A percentile compares a stretch with the other conserved stretches of the same genome.
Evolutionary conservation across 1,284 basidiomycete genomes (phyloP).

Genomic region (Peniophora sp.): DNA sequence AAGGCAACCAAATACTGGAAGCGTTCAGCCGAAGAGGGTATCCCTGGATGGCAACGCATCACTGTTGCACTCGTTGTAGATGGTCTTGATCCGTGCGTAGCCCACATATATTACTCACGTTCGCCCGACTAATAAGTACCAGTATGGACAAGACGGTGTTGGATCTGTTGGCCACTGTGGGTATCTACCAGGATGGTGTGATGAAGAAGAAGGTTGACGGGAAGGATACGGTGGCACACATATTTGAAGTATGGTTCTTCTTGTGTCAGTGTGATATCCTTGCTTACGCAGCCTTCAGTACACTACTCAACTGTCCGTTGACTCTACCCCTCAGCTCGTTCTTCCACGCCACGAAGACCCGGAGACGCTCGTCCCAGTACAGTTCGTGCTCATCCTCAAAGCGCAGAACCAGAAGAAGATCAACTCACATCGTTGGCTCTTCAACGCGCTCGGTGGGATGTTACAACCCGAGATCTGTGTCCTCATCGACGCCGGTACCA

Average conservation of each 20-base stretch:
- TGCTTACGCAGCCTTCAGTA: slow-evolving; percentile 39
- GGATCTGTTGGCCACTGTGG: slow-evolving; percentile 82
- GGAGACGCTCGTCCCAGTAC: slow-evolving; percentile 91
- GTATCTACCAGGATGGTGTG: slow-evolving; percentile 89
- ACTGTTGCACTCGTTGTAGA: slow-evolving; percentile 90
- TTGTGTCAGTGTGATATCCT: neutral
- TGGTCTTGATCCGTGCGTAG: slow-evolving; percentile 86
- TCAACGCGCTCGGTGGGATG: slow-evolving; percentile 90
- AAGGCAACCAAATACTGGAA: slow-evolving; percentile 95
- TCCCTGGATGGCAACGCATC: slow-evolving; percentile 89
- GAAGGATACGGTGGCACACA: slow-evolving; percentile 88
- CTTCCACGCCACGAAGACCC: slow-evolving; percentile 84
- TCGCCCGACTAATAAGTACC: too few relatives aligned
- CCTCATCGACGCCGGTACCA: slow-evolving; percentile 90
- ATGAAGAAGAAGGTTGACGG: slow-evolving; percentile 94
- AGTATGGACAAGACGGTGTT: slow-evolving; percentile 95
- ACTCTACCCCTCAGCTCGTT: slow-evolving; percentile 82
- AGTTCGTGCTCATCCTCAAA: slow-evolving; percentile 93
- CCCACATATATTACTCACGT: too few relatives aligned
- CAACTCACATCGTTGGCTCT: slow-evolving; percentile 95
- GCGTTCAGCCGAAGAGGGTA: slow-evolving; percentile 76
- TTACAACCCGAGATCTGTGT: slow-evolving; percentile 87
- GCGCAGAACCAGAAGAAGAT: slow-evolving; percentile 98
- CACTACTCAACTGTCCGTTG: slow-evolving; percentile 88
- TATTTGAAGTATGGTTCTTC: slow-evolving; percentile 68